Conservation (phyloP, 192 early-diverging fungal species). For the Chytriomyces hyalinus region DNA sequence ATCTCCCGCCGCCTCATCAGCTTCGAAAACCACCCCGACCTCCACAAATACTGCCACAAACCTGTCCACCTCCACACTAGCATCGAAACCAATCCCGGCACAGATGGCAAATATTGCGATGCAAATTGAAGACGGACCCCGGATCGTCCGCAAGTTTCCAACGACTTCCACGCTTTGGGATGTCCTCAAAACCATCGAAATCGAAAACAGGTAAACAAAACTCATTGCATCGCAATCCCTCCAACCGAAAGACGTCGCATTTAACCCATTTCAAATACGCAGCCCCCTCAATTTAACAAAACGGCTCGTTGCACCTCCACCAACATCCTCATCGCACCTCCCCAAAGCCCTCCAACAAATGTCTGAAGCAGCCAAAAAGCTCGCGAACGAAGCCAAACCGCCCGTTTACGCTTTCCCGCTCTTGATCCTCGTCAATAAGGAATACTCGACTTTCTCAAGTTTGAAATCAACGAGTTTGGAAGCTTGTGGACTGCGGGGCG, state of each 20-base stretch:
- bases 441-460: constrained; percentile 61
- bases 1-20: not conserved
- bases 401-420: constrained; percentile 65
- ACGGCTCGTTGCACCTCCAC: constrained; percentile 24
- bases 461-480: constrained; percentile 74
- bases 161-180: constrained; percentile 72
- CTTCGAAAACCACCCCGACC: not conserved
- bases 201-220: constrained; percentile 2
- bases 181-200: constrained; percentile 65
- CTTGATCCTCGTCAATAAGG: constrained; percentile 66
- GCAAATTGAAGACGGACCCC: constrained; percentile 71
- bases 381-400: not conserved
- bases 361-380: constrained; percentile 19
- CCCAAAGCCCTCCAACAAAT: constrained; percentile 23
- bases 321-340: constrained; percentile 8
- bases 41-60: not conserved
- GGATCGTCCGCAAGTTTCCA: constrained; percentile 69
- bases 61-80: constrained; percentile 10
- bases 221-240: too few relatives aligned
- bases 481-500: constrained; percentile 69
- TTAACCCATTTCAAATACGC: not conserved
- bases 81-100: constrained; percentile 12
- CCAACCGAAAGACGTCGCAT: not conserved
- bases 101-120: constrained; percentile 61
- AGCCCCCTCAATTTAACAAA: constrained; percentile 63